Evolutionary conservation across 2,329 filamentous ascomycete species (phyloP).

Genomic region (Elsinoe perseae): DNA sequence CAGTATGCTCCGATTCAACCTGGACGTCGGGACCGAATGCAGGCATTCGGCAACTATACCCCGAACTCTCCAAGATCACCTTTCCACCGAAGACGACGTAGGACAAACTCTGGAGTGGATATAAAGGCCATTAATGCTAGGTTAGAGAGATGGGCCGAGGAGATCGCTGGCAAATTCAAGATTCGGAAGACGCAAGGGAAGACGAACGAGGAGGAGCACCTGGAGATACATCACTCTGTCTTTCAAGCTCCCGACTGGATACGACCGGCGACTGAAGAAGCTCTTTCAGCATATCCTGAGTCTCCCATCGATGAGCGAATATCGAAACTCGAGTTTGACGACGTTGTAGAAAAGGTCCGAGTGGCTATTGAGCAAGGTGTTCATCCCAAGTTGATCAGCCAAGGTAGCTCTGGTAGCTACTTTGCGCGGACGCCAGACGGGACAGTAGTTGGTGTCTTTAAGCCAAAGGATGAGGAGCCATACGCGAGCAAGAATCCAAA

Average conservation of each 20-base stretch:
- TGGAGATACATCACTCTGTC: constrained; percentile 96
- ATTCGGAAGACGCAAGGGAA: constrained; percentile 67
- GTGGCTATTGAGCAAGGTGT: constrained; percentile 81
- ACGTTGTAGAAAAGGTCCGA: constrained; percentile 81
- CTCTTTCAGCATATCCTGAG: constrained; percentile 51
- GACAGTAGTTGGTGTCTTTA: constrained; percentile 95
- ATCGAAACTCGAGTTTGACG: constrained; percentile 75
- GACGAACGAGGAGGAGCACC: constrained; percentile 68
- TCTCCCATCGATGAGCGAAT: constrained; percentile 47
- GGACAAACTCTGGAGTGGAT: constrained; percentile 84
- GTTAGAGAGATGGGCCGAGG: constrained; percentile 92
- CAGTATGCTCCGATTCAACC: constrained; percentile 44
- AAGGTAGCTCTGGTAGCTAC: constrained; percentile 96
- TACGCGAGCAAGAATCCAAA: constrained; percentile 96
- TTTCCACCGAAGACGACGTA: constrained; percentile 38
- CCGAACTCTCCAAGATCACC: constrained; percentile 29
- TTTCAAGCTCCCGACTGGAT: constrained; percentile 90
- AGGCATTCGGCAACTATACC: constrained; percentile 28
- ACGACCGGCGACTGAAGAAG: constrained; percentile 68
- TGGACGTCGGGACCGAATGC: constrained; percentile 38
- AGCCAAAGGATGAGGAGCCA: constrained; percentile 97
- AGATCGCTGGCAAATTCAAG: constrained; percentile 96
- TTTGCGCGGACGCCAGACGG: constrained; percentile 88
- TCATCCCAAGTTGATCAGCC: constrained; percentile 91
- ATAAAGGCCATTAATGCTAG: constrained; percentile 97